phyloP scores from a whole-genome alignment of 257 asterid species.

The Leonotis leonurus region DNA sequence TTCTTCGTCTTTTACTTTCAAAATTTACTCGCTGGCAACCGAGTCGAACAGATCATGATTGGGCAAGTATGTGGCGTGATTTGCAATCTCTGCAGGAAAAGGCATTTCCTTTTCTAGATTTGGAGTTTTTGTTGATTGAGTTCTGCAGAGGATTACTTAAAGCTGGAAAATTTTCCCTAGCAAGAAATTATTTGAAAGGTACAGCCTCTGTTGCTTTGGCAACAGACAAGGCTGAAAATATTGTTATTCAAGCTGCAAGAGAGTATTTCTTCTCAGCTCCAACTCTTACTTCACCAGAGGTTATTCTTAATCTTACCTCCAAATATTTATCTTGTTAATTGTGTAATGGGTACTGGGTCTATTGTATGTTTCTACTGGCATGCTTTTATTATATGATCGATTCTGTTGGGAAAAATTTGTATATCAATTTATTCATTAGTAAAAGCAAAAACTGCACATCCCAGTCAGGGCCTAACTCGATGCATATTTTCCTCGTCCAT shows the following conservation, averaged over 20 bases:
- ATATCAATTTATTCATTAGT: background rate
- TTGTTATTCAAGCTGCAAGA: conserved; percentile 96
- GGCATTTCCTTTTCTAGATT: conserved; percentile 85
- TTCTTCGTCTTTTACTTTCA: conserved; percentile 85
- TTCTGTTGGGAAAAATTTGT: conserved; percentile 7
- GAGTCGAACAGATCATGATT: conserved; percentile 81
- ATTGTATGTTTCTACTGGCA: background rate
- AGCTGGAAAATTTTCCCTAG: conserved; percentile 88
- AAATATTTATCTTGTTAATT: background rate
- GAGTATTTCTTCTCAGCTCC: conserved; percentile 98
- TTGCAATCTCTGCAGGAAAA: conserved; percentile 83
- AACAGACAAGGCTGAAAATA: conserved; percentile 86
- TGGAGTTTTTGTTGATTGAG: conserved; percentile 81
- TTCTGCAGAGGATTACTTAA: conserved; percentile 96
- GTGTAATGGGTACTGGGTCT: background rate
- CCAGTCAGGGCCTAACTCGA: background rate
- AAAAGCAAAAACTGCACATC: background rate
- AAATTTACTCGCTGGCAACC: conserved; percentile 84
- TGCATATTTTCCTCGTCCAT: background rate
- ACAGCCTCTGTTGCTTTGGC: conserved; percentile 73
- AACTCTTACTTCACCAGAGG: conserved; percentile 88
- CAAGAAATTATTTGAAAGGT: conserved; percentile 94
- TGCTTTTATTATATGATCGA: background rate
- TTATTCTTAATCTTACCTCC: conserved; percentile 29
- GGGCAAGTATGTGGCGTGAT: conserved; percentile 98